These are phyloP conservation scores for Pseudofabraea citricarpa DNA, from an alignment of 2,329 filamentous ascomycete species.

Conservation along the genomic window DNA sequence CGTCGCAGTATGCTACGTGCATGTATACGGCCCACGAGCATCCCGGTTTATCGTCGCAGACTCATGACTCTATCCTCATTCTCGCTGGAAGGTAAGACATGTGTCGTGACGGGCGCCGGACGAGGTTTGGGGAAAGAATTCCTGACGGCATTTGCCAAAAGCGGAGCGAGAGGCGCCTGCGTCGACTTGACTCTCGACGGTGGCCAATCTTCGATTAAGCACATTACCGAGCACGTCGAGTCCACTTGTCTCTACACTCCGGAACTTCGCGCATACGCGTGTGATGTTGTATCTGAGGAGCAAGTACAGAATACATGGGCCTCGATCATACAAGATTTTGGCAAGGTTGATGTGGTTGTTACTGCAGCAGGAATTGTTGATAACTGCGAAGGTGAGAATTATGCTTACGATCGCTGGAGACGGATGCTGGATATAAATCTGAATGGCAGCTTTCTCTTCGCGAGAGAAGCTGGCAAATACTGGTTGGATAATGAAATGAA, in stretches of 20 bases:
- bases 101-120: slow-evolving; percentile 45
- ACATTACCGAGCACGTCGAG: slow-evolving; percentile 24
- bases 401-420: slow-evolving; percentile 28
- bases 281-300: slow-evolving; percentile 32
- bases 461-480: slow-evolving; percentile 30
- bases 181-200: slow-evolving; percentile 14
- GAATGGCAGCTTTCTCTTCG: slow-evolving; percentile 32
- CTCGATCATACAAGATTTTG: slow-evolving; percentile 30
- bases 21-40: too few relatives aligned
- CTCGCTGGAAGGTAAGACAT: slow-evolving; percentile 38
- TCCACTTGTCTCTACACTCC: slow-evolving; percentile 16
- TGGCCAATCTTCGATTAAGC: slow-evolving; percentile 22
- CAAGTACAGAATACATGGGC: slow-evolving; percentile 31
- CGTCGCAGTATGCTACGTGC: too few relatives aligned
- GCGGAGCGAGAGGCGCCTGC: slow-evolving; percentile 20
- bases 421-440: slow-evolving; percentile 32
- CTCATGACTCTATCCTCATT: slow-evolving; percentile 28
- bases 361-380: slow-evolving; percentile 35
- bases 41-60: too few relatives aligned
- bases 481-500: slow-evolving; percentile 28
- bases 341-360: slow-evolving; percentile 33
- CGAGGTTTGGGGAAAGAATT: slow-evolving; percentile 46
- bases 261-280: slow-evolving; percentile 32
- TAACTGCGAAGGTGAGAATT: slow-evolving; percentile 28
- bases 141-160: slow-evolving; percentile 32